Base-by-base conservation (phyloP, 2,329 filamentous ascomycete species). In the Pseudogymnoascus sp. region DNA sequence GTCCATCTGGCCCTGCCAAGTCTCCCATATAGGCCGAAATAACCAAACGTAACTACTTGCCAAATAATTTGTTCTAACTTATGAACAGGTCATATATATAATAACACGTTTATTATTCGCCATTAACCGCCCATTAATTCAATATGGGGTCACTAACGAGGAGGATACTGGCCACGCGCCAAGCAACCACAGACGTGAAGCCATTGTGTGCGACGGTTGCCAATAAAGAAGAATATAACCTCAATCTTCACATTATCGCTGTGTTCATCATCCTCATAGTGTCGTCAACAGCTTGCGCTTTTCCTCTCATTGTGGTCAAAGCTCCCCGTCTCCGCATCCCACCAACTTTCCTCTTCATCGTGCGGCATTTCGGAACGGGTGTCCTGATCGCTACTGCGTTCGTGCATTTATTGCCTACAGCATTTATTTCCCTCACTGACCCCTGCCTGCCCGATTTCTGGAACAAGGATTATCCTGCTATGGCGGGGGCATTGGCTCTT, bases 341-440 rank as follows among this genome's bases (percentile, higher is more conserved):
- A 60, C 79, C 79, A 64, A 79, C 73, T 21, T 79, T 88, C 67
- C 79, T 88, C 65, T 87, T 88, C 71, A 77, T 86, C 65, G 86
- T 84, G 68, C 84, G 88, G 66, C 86, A 90, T 74, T 87, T 90
- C 66, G 87, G 89, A 70, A 93, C 89, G 1, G 89, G 89, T 66
- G 89, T 93, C 21, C 78, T 93, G 21, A 85, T 92, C 64, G 89
- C 89, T 11, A 93, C 89, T 1, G 89, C 89, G 61, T 93, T 93
- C 69, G 88, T 92, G 35, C 89, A 93, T 62, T 35, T 68, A 60
- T 5, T 88, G 3, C 86, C 84, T 60, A 89, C 83, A 26, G 86
- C 87, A 0, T 89, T 89, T 68, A 73, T 79, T 63, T 86, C 84
- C 40, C 76, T 88, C 17, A 87, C 81, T 66, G 83, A 88, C 64